Conservation (phyloP, 306 rosid genomes). For the Castanopsis chinensis region DNA sequence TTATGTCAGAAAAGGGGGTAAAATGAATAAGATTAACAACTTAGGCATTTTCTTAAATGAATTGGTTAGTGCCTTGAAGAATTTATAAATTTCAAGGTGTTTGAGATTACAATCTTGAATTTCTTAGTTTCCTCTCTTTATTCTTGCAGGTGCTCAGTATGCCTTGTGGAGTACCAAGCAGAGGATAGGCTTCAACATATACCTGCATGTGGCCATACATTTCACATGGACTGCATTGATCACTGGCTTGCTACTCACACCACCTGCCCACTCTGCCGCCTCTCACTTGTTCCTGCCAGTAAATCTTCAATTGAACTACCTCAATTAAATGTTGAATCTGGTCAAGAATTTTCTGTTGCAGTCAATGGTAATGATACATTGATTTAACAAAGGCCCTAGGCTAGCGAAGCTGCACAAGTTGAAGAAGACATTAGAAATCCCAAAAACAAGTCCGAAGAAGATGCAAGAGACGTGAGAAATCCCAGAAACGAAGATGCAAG, state of each 20-base stretch:
- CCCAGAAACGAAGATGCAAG: constrained; percentile 36
- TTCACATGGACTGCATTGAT: constrained; percentile 85
- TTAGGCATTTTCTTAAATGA: background rate
- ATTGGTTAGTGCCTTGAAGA: background rate
- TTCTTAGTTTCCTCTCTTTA: background rate
- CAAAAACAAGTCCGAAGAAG: constrained; percentile 34
- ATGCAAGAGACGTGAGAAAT: constrained; percentile 27
- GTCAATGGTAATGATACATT: constrained; percentile 19
- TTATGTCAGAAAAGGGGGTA: background rate
- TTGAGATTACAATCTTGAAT: background rate
- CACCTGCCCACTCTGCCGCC: constrained; percentile 97
- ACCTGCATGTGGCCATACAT: constrained; percentile 82
- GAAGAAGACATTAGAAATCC: constrained; percentile 19
- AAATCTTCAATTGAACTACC: constrained; percentile 42
- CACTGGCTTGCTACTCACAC: constrained; percentile 78
- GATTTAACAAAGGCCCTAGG: constrained; percentile 27
- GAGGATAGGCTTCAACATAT: constrained; percentile 88
- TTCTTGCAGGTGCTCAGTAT: constrained; percentile 71
- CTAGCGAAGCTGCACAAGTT: constrained; percentile 32
- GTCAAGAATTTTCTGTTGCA: constrained; percentile 22
- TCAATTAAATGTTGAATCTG: constrained; percentile 25
- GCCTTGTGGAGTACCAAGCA: constrained; percentile 78
- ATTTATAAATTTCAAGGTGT: background rate
- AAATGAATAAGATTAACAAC: background rate
- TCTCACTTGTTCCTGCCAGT: constrained; percentile 51